phyloP scores from a whole-genome alignment of 345 rosid genomes.

The Triadica sebifera region DNA sequence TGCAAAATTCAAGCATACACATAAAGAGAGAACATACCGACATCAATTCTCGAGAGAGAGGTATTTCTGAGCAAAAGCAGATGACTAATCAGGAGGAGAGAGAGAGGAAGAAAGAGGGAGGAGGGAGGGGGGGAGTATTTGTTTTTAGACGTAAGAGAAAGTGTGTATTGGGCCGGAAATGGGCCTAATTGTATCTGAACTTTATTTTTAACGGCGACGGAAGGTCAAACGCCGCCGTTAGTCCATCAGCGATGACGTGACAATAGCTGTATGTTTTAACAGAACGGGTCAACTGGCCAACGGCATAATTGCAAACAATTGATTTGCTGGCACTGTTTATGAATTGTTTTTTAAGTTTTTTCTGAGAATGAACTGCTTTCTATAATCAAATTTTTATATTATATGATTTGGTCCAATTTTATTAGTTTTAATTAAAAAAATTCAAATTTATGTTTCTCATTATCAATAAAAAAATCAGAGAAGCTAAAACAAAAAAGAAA shows the following conservation, averaged over 20 bases:
- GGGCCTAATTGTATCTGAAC: constrained; percentile 1
- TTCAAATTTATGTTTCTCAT: too few species aligned
- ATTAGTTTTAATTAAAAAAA: too few species aligned
- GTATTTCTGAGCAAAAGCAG: not conserved
- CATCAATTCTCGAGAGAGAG: constrained; percentile 42
- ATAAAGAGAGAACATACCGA: constrained; percentile 46
- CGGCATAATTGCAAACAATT: too few species aligned
- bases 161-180: constrained; percentile 11
- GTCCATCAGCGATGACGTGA: constrained; percentile 27
- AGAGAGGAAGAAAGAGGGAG: not conserved
- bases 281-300: too few species aligned
- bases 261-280: too few species aligned
- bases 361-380: too few species aligned
- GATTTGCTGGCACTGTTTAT: too few species aligned
- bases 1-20: not conserved
- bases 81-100: not conserved
- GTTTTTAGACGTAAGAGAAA: constrained; percentile 9
- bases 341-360: too few species aligned
- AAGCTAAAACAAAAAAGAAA: too few species aligned
- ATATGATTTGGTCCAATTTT: too few species aligned
- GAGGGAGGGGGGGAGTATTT: constrained; percentile 1
- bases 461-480: too few species aligned
- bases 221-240: constrained; percentile 9
- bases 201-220: constrained; percentile 26
- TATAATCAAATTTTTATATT: too few species aligned